Conservation (phyloP, 495 filamentous ascomycete species). For the Penicillium angulare region DNA sequence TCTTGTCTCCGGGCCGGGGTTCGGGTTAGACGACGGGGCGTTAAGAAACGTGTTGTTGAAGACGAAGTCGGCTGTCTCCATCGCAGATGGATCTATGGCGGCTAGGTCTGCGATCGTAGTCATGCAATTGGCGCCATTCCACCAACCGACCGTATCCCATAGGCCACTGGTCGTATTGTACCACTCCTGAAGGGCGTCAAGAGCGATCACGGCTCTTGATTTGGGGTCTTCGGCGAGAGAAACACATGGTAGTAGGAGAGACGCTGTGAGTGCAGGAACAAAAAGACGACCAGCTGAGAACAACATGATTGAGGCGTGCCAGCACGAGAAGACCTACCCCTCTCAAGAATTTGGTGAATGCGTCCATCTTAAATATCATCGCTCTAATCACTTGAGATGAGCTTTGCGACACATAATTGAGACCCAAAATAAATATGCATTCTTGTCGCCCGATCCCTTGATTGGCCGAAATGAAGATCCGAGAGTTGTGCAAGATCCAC, state of each 20-base stretch:
- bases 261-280: conserved; percentile 5
- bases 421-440: conserved; percentile 17
- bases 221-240: conserved; percentile 15
- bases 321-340: conserved; percentile 1
- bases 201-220: conserved; percentile 43
- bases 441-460: conserved; percentile 11
- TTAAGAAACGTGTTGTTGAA: conserved; percentile 43
- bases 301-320: conserved; percentile 10
- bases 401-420: conserved; percentile 13
- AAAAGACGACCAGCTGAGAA: conserved; percentile 8
- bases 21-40: conserved; percentile 25
- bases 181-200: conserved; percentile 58
- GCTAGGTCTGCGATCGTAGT: conserved; percentile 64
- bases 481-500: too few species aligned
- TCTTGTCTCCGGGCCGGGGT: conserved; percentile 18
- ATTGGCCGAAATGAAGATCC: conserved; percentile 14
- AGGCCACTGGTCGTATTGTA: conserved; percentile 61
- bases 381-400: background rate
- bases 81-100: conserved; percentile 34
- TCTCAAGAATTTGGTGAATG: background rate
- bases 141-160: conserved; percentile 70
- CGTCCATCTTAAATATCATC: conserved; percentile 14
- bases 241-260: conserved; percentile 5
- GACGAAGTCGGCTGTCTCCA: conserved; percentile 31
- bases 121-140: conserved; percentile 72